A percentile compares a stretch with the other conserved stretches of the same genome.
Conservation (phyloP, 2,329 filamentous ascomycete species). For the Cladorrhinum sp. region DNA sequence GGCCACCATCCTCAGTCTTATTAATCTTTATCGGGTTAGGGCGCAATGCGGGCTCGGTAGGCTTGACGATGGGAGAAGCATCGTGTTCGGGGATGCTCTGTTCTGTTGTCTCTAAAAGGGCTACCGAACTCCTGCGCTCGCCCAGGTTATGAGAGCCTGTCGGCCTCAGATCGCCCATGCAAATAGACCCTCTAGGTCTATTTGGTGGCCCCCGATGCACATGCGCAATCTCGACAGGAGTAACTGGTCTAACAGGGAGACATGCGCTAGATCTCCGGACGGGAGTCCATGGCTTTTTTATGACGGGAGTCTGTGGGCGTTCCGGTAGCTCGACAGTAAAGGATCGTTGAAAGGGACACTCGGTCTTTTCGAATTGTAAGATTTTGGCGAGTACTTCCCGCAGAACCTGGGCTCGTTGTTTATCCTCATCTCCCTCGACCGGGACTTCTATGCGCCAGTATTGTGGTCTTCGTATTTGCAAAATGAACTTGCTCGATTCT, state of each 20-base stretch:
- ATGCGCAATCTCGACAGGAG: slow-evolving; percentile 24
- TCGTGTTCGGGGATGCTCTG: background rate
- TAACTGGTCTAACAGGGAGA: slow-evolving; percentile 28
- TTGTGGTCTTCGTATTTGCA: slow-evolving; percentile 76
- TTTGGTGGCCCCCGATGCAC: slow-evolving; percentile 15
- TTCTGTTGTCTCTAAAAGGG: slow-evolving; percentile 2
- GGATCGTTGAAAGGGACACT: slow-evolving; percentile 76
- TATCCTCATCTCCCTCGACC: slow-evolving; percentile 60
- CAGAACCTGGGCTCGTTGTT: slow-evolving; percentile 61
- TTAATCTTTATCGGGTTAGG: background rate
- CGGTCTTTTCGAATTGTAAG: slow-evolving; percentile 81
- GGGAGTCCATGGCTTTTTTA: slow-evolving; percentile 67
- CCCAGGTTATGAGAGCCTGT: background rate
- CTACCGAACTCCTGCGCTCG: slow-evolving; percentile 10
- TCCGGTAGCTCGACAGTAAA: slow-evolving; percentile 75
- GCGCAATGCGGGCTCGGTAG: background rate
- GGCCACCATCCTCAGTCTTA: slow-evolving; percentile 15
- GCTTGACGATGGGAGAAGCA: background rate
- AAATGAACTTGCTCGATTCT: slow-evolving; percentile 74
- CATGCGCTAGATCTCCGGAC: slow-evolving; percentile 33
- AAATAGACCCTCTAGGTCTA: slow-evolving; percentile 16
- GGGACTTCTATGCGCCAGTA: slow-evolving; percentile 92
- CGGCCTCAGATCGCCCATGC: slow-evolving; percentile 12
- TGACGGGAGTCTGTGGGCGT: slow-evolving; percentile 60
- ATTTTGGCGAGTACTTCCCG: slow-evolving; percentile 68